Evolutionary conservation across 106 monocot species (phyloP).

Genomic region (Dioscorea dumetorum): DNA sequence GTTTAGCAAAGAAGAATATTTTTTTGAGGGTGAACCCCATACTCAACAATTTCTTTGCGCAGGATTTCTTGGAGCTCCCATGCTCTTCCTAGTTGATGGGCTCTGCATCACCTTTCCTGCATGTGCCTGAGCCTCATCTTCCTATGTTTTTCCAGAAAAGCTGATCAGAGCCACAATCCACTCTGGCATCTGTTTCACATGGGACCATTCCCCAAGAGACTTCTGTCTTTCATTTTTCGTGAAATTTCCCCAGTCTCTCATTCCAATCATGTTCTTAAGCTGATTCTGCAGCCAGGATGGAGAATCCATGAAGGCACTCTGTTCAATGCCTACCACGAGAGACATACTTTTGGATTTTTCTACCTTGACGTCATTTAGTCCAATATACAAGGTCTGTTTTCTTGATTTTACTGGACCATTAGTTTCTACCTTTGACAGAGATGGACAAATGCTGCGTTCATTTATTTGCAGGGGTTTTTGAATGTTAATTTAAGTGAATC

Average conservation of each 20-base stretch:
- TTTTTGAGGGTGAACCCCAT: slow-evolving; percentile 40
- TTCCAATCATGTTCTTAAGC: slow-evolving; percentile 53
- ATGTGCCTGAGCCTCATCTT: slow-evolving; percentile 43
- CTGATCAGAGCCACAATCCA: slow-evolving; percentile 46
- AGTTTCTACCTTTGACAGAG: slow-evolving; percentile 42
- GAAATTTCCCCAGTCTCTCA: slow-evolving; percentile 37
- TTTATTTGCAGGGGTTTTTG: slow-evolving; percentile 13
- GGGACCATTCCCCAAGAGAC: slow-evolving; percentile 45
- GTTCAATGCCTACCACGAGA: slow-evolving; percentile 48
- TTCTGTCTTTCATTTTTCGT: slow-evolving; percentile 55
- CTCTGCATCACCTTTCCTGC: slow-evolving; percentile 56
- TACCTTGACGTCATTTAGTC: slow-evolving; percentile 69
- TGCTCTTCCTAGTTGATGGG: slow-evolving; percentile 71
- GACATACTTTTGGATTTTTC: slow-evolving; percentile 47
- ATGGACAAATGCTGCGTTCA: slow-evolving; percentile 11
- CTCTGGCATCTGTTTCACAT: slow-evolving; percentile 54
- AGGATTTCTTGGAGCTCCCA: slow-evolving; percentile 70
- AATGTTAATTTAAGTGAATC: slow-evolving; percentile 1
- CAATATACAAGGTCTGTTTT: slow-evolving; percentile 75
- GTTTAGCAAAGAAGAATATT: slow-evolving; percentile 17
- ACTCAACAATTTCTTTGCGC: slow-evolving; percentile 98
- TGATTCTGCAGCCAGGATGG: slow-evolving; percentile 38
- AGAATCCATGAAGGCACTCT: slow-evolving; percentile 43
- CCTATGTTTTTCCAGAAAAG: slow-evolving; percentile 47
- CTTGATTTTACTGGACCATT: slow-evolving; percentile 36